Evolutionary conservation across 306 rosid species (phyloP), one percentile per base, ranked within the genome.

Genomic region (Gastrolobium villosum): DNA sequence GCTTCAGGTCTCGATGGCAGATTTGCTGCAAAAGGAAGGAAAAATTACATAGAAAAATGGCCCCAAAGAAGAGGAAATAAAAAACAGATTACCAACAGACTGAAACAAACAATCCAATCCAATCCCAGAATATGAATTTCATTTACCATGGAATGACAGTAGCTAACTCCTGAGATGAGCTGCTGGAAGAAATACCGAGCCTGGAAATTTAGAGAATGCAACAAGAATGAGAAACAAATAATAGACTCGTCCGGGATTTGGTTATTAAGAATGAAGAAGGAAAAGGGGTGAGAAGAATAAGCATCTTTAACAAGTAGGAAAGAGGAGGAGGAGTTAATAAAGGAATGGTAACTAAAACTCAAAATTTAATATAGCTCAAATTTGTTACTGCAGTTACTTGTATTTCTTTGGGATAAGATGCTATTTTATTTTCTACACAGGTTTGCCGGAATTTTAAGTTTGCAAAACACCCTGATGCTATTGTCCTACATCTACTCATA

Each of bases 161-260:
- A 92, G 89, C 79, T 84, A 77, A 92, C 97, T 71, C 97, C 97
- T 2, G 97, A 92, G 75, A 92, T 92, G 81, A 92, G 97, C 89
- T 92, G 97, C 92, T 92, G 97, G 89, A 92, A 92, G 87, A 92
- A 92, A 84, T 92, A 92, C 45, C 97, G 86, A 60, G 95, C 97
- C 97, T 92, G 91, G 53, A 70, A 88, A 75, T 20, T 39, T 44
- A 14, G 54, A 74, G 64, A 57, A 39, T 6, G 65, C 32, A 79
- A 9, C 37, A 65, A 76, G 41, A 79, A 46, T 40, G 67, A 48
- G 63, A 76, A 79, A 40, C 72, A 73, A 60, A 60, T 53, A 28
- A 60, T 30, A 48, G 70, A 75, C 63, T 48, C 57, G 55, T 54
- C 62, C 39, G 41, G 41, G 67, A 62, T n/a, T 74, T 52, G 72